Base-by-base conservation (phyloP, 2,329 filamentous ascomycete genomes). In the Fusarium proliferatum region DNA sequence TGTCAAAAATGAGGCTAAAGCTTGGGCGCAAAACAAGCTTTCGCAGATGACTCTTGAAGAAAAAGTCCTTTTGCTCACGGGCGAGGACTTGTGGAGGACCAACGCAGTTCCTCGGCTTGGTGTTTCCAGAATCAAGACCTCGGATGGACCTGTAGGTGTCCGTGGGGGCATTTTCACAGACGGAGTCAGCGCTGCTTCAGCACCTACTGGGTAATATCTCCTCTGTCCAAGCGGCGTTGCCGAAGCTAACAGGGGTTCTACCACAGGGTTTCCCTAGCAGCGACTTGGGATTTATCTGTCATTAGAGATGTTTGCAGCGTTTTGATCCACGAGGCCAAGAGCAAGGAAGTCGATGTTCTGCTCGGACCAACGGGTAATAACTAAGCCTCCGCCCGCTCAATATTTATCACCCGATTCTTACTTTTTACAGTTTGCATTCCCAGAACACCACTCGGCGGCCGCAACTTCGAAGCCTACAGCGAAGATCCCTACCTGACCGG, bases 401-500 rank as follows among this genome's bases (percentile, higher is more conserved):
- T 28, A 7, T 28, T 28, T 28, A 39, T 53, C 34, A 55, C 34
- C 2, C 6, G 4, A 5, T 9, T 11, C 6, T 17, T 2, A 17
- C 6, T 13, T 28, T 5, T n/a, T 4, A 13, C 5, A 57, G 61
- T 73, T 3, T 71, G 72, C 21, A 61, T 74, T 4, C 64, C 63
- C 2, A 48, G 64, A 26, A 68, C 80, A 36, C 83, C 83, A 0
- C 77, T 84, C 2, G 82, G 82, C 17, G 83, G 83, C 46, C 78
- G 83, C 46, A 82, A 82, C 26, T 84, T 84, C 53, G 82, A 84
- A 68, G 81, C 80, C 39, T 81, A 82, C 59, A 81, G 79, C n/a
- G 80, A 85, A 67, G 83, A 84, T 71, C 82, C 83, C 21, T 79
- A 82, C 21, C 76, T 84, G 4, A 79, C 82, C 12, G 82, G 82